phyloP scores from a whole-genome alignment of 1,284 basidiomycete species.

The Moniliella sp. region DNA sequence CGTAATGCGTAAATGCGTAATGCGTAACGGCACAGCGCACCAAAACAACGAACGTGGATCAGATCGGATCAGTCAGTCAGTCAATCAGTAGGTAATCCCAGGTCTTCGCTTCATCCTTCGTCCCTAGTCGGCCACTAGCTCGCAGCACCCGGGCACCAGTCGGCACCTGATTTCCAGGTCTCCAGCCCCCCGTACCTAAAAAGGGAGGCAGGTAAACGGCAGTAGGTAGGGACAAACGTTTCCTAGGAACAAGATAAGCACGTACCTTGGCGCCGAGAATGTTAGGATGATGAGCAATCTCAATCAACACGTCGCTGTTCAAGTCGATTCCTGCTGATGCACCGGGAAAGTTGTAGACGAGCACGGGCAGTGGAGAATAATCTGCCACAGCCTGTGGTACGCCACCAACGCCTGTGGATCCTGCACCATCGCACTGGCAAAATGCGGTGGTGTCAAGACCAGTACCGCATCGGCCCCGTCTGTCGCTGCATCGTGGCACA shows the following conservation, averaged over 20 bases:
- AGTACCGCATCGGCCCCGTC: conserved; percentile 66
- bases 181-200: too few species aligned
- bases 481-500: conserved; percentile 52
- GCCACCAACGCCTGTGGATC: conserved; percentile 47
- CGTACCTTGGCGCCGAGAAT: conserved; percentile 65
- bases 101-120: too few species aligned
- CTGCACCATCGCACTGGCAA: conserved; percentile 49
- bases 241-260: conserved; percentile 36
- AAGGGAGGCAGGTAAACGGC: too few species aligned
- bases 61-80: too few species aligned
- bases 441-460: conserved; percentile 65
- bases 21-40: too few species aligned
- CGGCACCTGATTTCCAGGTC: too few species aligned
- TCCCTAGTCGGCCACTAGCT: too few species aligned
- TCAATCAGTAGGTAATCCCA: too few species aligned
- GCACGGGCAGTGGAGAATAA: not conserved
- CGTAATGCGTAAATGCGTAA: too few species aligned
- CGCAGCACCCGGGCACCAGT: too few species aligned
- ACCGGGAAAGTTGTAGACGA: not conserved
- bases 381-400: conserved; percentile 46
- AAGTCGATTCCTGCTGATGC: conserved; percentile 52
- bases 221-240: too few species aligned
- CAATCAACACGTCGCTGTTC: conserved; percentile 58
- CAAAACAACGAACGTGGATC: too few species aligned
- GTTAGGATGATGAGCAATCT: conserved; percentile 61